Base-by-base conservation (phyloP, 345 rosid genomes). In the Brassica juncea region DNA sequence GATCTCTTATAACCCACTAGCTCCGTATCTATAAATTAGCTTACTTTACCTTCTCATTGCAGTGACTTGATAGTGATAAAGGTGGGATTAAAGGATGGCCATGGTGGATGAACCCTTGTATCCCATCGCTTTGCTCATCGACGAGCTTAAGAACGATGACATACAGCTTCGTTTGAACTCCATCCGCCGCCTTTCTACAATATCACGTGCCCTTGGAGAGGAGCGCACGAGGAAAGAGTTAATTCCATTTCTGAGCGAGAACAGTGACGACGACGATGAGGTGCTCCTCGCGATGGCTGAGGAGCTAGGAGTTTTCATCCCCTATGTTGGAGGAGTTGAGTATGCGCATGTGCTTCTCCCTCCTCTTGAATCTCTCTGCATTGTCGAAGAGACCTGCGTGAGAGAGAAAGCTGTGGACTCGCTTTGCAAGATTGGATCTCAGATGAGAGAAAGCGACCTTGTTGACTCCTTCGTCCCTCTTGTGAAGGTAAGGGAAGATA, bases 141-240 rank as follows among this genome's bases (percentile, higher is more conserved):
- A 92, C 19, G 97, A 94, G 89, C 86, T 94, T 19, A 94, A 94
- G 84, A 92, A 94, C 75, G 98, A 94, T 72, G 97, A 94, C 78
- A 90, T 90, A 65, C 98, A 94, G 83, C 92, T 94, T 10, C 87
- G 98, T 0, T 78, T 94, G 83, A 92, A 92, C 86, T 92, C 98
- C 1, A 94, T 94, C 69, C 92, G 94, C 27, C 86, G 97, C 67
- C 83, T 94, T 15, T 92, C 98, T 4, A 44, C 54, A 12, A 44
- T 44, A 44, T 4, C 54, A 4, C 54, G 54, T 11, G 6, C 54
- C 54, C 15, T 44, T 44, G 54, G 54, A 12, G 15, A 44, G 54
- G 54, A 44, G 54, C 54, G 54, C 15, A 44, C 54, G 54, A 44
- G 54, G 54, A 44, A 44, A 44, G 54, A 44, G 54, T 44, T 44